Base-by-base conservation (phyloP, 1,284 basidiomycete species). In the Apiotrichum gamsii region DNA sequence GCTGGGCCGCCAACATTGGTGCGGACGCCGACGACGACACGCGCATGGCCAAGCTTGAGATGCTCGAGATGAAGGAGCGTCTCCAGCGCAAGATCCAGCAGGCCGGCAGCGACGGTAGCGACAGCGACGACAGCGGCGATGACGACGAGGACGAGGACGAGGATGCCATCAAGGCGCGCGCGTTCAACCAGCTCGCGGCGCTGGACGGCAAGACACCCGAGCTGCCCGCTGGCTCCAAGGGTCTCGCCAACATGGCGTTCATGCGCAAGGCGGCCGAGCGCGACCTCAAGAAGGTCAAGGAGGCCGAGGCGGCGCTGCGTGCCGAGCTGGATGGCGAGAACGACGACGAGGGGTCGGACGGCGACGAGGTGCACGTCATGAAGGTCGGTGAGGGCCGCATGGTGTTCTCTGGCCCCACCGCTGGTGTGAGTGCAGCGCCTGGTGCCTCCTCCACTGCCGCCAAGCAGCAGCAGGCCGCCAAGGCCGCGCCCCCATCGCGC, bases 191-290 rank as follows among this genome's bases (percentile, higher is more conserved):
- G 72, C 74, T 90, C 16, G 72, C 73, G 28, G 66, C 67, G 31
- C 64, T 87, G 20, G 71, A 77, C 33, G 68, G 67, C 18, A 70
- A 73, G 11, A 75, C 75, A 8, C 51, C 44, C 13, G 58, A 57
- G 20, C 57, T 61, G 23, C 54, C 49, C 8, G 60, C 43, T 13
- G 64, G 59, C 11, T 65, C 65, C 52, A 81, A 82, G 62, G 76
- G 76, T 14, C 78, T 94, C 11, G 85, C 91, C 69, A 78, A 81
- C 58, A 93, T 95, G 90, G 91, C 91, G 72, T 95, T 95, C 71
- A 95, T 95, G 91, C 83, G 85, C 67, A 85, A 90, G 51, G 90
- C 87, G 0, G 82, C 84, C 73, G 80, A 80, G 13, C 77, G 87
- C 56, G 78, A 82, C 48, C 75, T 81, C 60, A 75, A 70, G 14